Percentiles rank a stretch among this genome's conserved stretches.
Conservation (phyloP, 2,329 filamentous ascomycete genomes). For the Exophiala bonariae region DNA sequence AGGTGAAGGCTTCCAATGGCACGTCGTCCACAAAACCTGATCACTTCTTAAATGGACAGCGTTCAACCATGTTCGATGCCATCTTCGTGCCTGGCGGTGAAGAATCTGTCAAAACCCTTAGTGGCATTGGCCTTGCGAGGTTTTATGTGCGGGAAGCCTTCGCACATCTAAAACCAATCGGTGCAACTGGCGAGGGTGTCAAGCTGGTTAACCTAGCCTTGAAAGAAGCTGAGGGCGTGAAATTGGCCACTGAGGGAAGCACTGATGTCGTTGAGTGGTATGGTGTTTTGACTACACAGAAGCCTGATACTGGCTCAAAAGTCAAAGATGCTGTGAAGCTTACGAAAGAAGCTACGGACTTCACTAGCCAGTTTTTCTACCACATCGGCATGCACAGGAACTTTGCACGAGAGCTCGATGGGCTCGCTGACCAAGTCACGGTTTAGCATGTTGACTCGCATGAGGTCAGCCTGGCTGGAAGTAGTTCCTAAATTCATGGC, state of each 20-base stretch:
- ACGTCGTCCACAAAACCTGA: conserved; percentile 61
- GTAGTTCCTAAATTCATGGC: no score
- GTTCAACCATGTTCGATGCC: conserved; percentile 76
- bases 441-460: no score
- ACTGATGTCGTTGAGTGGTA: conserved; percentile 64
- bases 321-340: conserved; percentile 64
- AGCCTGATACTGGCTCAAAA: conserved; percentile 44
- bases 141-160: conserved; percentile 81
- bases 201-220: conserved; percentile 56
- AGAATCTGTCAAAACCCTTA: conserved; percentile 59
- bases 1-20: conserved; percentile 47
- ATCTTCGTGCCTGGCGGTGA: conserved; percentile 77
- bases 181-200: conserved; percentile 71
- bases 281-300: conserved; percentile 70
- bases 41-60: conserved; percentile 77
- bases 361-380: conserved; percentile 69
- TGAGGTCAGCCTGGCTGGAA: no score
- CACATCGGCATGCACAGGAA: conserved; percentile 71
- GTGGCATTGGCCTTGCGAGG: conserved; percentile 68
- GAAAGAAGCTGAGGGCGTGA: conserved; percentile 47
- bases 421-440: conserved; percentile 45
- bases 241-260: conserved; percentile 46
- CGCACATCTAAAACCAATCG: conserved; percentile 77
- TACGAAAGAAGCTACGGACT: conserved; percentile 66
- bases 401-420: conserved; percentile 72